Base-by-base conservation (phyloP, 2,329 filamentous ascomycete species). In the Aspergillus aculeatinus region DNA sequence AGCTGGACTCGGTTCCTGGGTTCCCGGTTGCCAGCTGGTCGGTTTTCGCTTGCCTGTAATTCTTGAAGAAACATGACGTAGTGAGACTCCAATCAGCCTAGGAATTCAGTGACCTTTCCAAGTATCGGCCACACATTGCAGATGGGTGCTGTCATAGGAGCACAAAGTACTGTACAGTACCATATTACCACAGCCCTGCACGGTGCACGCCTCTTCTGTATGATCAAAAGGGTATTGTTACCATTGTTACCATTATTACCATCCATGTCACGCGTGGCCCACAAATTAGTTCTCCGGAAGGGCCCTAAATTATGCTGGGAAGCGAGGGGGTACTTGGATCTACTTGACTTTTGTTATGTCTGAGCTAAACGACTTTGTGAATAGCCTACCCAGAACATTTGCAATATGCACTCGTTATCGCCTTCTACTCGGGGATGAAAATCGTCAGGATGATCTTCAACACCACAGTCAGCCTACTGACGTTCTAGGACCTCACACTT, bases 301-400 rank as follows among this genome's bases (percentile, higher is more conserved):
- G 25, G 29, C 53, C 53, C 53, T 48, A 25, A 55, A 55, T 55
- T 55, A 55, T 55, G n/a, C 53, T 31, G 16, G 14, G 16, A 19
- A 44, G 39, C 39, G 39, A 44, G 39, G 39, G 16, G 16, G 39
- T 44, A 19, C 39, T 44, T 19, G 39, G 6, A 7, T 44, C 27
- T 10, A 29, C 27, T 27, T 9, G 9, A 29, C 33, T 35, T 35
- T 35, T 35, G 33, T 16, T 35, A 2, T 10, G 39, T 16, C 39
- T 44, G 14, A 16, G 16, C 39, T 9, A 44, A 44, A 9, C 14
- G 14, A 44, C 14, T 5, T 16, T 16, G 39, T 44, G 14, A 44
- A n/a, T 44, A 3, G 6, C 14, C 39, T 7, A 44, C 14, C n/a
- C 39, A 44, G 16, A 19, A 16, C 39, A n/a, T 19, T 44, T 44